Conservation (phyloP, 805 yeast species). For the Hagleromyces aurorensis region DNA sequence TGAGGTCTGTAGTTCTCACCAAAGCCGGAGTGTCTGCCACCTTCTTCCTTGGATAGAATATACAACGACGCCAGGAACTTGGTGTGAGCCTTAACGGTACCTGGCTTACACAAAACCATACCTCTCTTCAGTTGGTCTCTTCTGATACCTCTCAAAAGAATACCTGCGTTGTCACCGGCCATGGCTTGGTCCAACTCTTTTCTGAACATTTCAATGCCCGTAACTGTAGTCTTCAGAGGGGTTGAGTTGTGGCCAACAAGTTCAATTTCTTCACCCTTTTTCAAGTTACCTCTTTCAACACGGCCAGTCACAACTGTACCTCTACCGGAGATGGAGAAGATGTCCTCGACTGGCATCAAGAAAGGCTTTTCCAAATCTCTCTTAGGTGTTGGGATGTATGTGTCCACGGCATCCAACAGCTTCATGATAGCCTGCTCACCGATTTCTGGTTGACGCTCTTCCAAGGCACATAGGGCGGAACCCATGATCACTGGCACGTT, state of each 20-base stretch:
- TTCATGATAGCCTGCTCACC: conserved; percentile 79
- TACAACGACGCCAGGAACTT: conserved; percentile 91
- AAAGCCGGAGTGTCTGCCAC: conserved; percentile 98
- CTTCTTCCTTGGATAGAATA: conserved; percentile 92
- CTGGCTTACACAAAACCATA: conserved; percentile 94
- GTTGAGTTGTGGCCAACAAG: conserved; percentile 85
- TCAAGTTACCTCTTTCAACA: conserved; percentile 95
- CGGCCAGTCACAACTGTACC: conserved; percentile 99
- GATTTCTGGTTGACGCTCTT: conserved; percentile 80
- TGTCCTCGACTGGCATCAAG: conserved; percentile 95
- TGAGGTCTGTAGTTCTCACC: conserved; percentile 98
- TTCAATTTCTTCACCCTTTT: conserved; percentile 98
- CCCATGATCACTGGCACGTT: conserved; percentile 98
- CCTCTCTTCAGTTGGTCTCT: conserved; percentile 96
- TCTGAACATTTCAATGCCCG: conserved; percentile 99
- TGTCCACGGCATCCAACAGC: conserved; percentile 88
- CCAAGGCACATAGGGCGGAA: conserved; percentile 94
- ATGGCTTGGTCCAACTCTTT: conserved; percentile 95
- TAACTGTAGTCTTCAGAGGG: conserved; percentile 88
- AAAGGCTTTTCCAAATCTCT: conserved; percentile 96
- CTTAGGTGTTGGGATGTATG: conserved; percentile 88
- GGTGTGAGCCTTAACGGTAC: conserved; percentile 84
- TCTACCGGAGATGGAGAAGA: conserved; percentile 97
- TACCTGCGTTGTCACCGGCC: conserved; percentile 99
- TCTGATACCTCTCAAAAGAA: conserved; percentile 94